phyloP scores from a whole-genome alignment of 2,329 filamentous ascomycete species.

The Penicillium frequentans region DNA sequence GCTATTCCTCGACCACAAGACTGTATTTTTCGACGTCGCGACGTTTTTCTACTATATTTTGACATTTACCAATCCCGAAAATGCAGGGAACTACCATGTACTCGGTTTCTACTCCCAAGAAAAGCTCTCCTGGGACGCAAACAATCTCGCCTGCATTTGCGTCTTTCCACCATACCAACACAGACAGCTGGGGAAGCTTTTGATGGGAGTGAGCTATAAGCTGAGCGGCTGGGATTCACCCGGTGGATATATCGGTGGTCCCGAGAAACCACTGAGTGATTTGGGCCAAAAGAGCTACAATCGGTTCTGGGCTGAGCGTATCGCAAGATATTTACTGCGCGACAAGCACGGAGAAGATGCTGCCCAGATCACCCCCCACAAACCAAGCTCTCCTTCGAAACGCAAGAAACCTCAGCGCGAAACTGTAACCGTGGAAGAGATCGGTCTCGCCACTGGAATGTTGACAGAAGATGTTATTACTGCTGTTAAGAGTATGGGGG shows the following conservation, averaged over 20 bases:
- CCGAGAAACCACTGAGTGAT: slow-evolving; percentile 89
- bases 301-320: slow-evolving; percentile 82
- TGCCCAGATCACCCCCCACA: slow-evolving; percentile 29
- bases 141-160: slow-evolving; percentile 94
- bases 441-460: slow-evolving; percentile 80
- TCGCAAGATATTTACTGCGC: slow-evolving; percentile 65
- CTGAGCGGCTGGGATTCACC: slow-evolving; percentile 73
- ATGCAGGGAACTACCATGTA: slow-evolving; percentile 56
- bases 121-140: slow-evolving; percentile 98
- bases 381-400: slow-evolving; percentile 28
- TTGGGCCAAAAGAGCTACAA: slow-evolving; percentile 80
- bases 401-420: slow-evolving; percentile 47
- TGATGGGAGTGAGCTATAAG: slow-evolving; percentile 94
- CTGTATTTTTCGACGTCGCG: slow-evolving; percentile 93
- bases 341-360: slow-evolving; percentile 27
- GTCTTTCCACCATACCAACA: slow-evolving; percentile 95
- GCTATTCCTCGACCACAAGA: slow-evolving; percentile 96
- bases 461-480: slow-evolving; percentile 77
- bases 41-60: slow-evolving; percentile 95
- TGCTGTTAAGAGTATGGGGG: slow-evolving; percentile 76
- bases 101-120: slow-evolving; percentile 99
- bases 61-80: slow-evolving; percentile 64
- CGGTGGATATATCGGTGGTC: slow-evolving; percentile 74
- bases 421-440: slow-evolving; percentile 65
- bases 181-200: slow-evolving; percentile 79